Evolutionary conservation across 371 early-diverging fungal genomes (phyloP), one percentile per base, ranked within the genome.

Genomic region (Choanephora cucurbitarum): DNA sequence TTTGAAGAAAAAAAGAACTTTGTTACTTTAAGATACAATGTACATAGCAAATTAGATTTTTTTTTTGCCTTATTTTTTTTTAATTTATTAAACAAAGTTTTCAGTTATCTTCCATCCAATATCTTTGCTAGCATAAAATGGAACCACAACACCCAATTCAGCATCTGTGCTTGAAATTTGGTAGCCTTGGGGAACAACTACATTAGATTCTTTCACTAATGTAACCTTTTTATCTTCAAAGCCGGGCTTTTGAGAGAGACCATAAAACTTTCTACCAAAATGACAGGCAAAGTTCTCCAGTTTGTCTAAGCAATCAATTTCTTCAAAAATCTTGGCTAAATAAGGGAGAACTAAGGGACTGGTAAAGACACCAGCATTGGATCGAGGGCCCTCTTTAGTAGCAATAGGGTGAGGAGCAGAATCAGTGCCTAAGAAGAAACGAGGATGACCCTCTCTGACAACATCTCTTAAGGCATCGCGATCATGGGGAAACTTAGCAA

Each of bases 341-440:
- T 95, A 93, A 21, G 89, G 93, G 22, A 93, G 61, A 1, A 94
- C 81, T 23, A 91, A 72, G 14, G 95, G 92, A 0, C 90, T 88
- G 5, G 95, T 96, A 62, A 91, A 98, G 0, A 98, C 95, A 31
- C 98, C 97, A n/a, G 93, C 94, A 49, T 84, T 80, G 2, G 94
- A 87, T 3, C 80, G 79, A 6, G 89, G 83, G n/a, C 86, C 86
- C 69, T 95, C 94, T 70, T 98, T 98, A 47, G 83, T 73, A 55
- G 86, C 77, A 17, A 88, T 83, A 6, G 95, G 94, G 56, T 98
- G 98, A 22, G 98, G 98, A 1, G 98, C 97, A 11, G 96, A 96
- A 64, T 98, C 98, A 15, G 95, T 93, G 24, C 98, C 98, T 5
- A 98, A 74, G 82, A 98, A 98, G 86, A 98, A 95, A 10, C 93